Percentiles rank a stretch among this genome's conserved stretches.
Evolutionary conservation across 352 stramenopile genomes (phyloP).

Genomic region (Phytophthora boehmeriae): DNA sequence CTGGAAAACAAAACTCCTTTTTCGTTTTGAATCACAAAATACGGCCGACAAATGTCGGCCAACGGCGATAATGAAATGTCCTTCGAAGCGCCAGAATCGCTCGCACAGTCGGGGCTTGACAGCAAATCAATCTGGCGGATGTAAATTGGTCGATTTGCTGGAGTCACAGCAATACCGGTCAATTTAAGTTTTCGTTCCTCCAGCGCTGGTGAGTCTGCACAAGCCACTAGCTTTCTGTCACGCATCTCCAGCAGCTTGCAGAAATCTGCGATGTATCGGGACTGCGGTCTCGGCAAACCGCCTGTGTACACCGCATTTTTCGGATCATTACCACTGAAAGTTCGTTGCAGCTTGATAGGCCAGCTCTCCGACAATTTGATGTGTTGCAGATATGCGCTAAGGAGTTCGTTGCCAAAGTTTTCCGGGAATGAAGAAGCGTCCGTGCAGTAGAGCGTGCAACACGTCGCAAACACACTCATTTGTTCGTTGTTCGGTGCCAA

Average conservation of each 20-base stretch:
- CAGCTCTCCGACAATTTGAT: slow-evolving; percentile 79
- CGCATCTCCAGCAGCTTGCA: slow-evolving; percentile 77
- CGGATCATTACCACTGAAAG: slow-evolving; percentile 70
- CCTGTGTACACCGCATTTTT: slow-evolving; percentile 77
- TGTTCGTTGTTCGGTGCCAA: slow-evolving; percentile 87
- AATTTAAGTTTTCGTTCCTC: slow-evolving; percentile 80
- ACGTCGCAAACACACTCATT: slow-evolving; percentile 89
- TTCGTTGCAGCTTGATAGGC: slow-evolving; percentile 75
- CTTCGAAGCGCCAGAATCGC: slow-evolving; percentile 6
- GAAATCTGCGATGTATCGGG: slow-evolving; percentile 83
- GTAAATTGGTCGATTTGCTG: slow-evolving; percentile 72
- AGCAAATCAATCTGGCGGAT: slow-evolving; percentile 80
- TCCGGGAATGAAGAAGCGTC: slow-evolving; percentile 67
- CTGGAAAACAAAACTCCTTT: slow-evolving; percentile 89
- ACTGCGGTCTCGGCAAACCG: slow-evolving; percentile 71
- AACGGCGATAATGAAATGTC: slow-evolving; percentile 14
- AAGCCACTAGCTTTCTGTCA: slow-evolving; percentile 61
- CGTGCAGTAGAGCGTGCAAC: slow-evolving; percentile 82
- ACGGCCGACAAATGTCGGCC: slow-evolving; percentile 62
- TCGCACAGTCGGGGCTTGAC: slow-evolving; percentile 28
- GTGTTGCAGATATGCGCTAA: slow-evolving; percentile 79
- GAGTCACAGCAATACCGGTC: slow-evolving; percentile 77
- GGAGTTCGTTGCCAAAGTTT: slow-evolving; percentile 73
- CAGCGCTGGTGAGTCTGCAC: slow-evolving; percentile 45
- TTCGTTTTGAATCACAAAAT: slow-evolving; percentile 89